Evolutionary conservation across 208 protist species (phyloP).

Genomic region (Leishmania arabica): DNA sequence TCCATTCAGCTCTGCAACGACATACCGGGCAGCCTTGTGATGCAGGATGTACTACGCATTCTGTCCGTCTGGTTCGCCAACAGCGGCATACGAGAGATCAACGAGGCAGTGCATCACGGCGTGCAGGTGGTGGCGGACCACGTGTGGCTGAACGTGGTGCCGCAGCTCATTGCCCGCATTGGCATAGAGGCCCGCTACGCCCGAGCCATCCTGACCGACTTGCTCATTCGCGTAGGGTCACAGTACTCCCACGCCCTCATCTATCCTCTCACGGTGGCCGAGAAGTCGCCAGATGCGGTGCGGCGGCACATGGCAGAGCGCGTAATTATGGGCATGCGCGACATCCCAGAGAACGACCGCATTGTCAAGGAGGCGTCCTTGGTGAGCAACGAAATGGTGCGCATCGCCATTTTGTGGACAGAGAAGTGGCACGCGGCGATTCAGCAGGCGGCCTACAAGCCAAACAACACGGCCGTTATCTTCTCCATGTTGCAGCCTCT

Average conservation of each 20-base stretch:
- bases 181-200: conserved; percentile 91
- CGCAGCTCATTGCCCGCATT: conserved; percentile 99
- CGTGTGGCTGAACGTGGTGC: conserved; percentile 99
- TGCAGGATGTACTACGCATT: conserved; percentile 98
- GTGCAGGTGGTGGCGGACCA: conserved; percentile 94
- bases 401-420: conserved; percentile 98
- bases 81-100: conserved; percentile 67
- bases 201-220: conserved; percentile 91
- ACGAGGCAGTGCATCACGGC: conserved; percentile 88
- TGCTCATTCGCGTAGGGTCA: conserved; percentile 95
- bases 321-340: conserved; percentile 80
- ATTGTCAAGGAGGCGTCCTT: conserved; percentile 96
- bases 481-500: conserved; percentile 95
- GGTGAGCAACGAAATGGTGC: conserved; percentile 98
- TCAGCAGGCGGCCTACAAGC: conserved; percentile 97
- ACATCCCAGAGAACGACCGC: conserved; percentile 56
- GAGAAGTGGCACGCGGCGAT: conserved; percentile 96
- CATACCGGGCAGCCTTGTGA: conserved; percentile 70
- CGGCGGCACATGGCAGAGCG: conserved; percentile 79
- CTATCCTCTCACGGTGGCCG: conserved; percentile 99
- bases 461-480: conserved; percentile 88
- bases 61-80: conserved; percentile 99
- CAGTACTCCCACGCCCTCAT: conserved; percentile 99
- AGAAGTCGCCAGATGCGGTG: conserved; percentile 84
- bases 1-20: conserved; percentile 79